Base-by-base conservation (phyloP, 2,329 filamentous ascomycete genomes). In the Ceratocystis cacaofunesta region DNA sequence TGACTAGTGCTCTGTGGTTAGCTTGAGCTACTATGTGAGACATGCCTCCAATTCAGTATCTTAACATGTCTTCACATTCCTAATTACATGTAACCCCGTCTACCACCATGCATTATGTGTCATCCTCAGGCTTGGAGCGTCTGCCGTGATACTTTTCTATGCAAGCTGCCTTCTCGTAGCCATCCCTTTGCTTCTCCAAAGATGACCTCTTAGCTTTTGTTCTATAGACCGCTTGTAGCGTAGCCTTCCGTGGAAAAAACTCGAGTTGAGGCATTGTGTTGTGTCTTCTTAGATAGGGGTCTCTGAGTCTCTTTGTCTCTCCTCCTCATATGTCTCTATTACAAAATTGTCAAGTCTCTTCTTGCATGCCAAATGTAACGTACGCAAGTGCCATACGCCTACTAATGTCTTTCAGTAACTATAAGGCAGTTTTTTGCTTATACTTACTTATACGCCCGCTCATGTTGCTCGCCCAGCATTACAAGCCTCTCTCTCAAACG, bases 301-400 rank as follows among this genome's bases (percentile, higher is more conserved):
- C 44, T 48, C 5, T 5, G 8, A 41, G 36, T 41, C 36, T 41
- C 12, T 5, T 1, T 5, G 48, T 52, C 22, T 52, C 48, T 52
- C 48, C 28, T 52, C 12, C 22, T 52, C 10, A 22, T 25, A 25
- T 25, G 48, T 52, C 22, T 52, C 15, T 25, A 25, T 28, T 52
- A 25, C 36, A 12, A 41, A 28, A 52, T 28, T 52, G 48, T 32
- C 12, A 36, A 58, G 55, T 25, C 28, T 58, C 52, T 58, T 58
- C 52, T 58, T 58, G 55, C 22, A 32, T 36, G 55, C 15, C 28
- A 58, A 58, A 58, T 58, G 55, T 36, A 58, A 58, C 55, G 55
- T 58, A 19, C 28, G 5, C n/a, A 58, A 5, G 2, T 36, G 32
- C 28, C 15, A 36, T 58, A 19, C 25, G 25, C 30, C 25, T 30